phyloP scores from a whole-genome alignment of 768 basidiomycete species.

The Heimioporus sp. region DNA sequence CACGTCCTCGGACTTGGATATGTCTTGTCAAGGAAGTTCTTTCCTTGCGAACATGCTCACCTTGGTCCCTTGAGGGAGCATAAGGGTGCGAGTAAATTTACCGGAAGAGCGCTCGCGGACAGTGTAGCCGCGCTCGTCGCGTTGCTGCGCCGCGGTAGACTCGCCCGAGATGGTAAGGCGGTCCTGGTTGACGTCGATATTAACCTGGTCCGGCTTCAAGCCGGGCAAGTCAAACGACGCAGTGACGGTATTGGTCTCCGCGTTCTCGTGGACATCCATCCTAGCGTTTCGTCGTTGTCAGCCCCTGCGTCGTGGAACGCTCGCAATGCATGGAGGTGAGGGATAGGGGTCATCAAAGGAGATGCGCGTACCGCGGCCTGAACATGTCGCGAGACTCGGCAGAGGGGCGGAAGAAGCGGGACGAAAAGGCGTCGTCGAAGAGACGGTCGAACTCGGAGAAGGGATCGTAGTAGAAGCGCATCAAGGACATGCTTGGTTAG shows the following conservation, averaged over 20 bases:
- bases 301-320: background rate
- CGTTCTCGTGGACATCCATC: conserved; percentile 55
- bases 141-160: conserved; percentile 30
- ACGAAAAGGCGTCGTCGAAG: conserved; percentile 37
- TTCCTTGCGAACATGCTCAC: conserved; percentile 20
- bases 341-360: background rate
- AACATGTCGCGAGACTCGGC: conserved; percentile 15
- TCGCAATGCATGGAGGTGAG: too few relatives aligned
- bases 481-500: conserved; percentile 21
- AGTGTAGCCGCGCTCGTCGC: conserved; percentile 34
- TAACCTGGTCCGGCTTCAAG: conserved; percentile 46
- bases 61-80: conserved; percentile 49
- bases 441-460: conserved; percentile 44
- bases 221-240: conserved; percentile 62
- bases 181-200: conserved; percentile 50
- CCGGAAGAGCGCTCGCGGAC: conserved; percentile 48
- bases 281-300: conserved; percentile 26
- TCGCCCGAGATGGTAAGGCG: conserved; percentile 53
- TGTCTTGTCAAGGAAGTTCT: too few relatives aligned
- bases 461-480: conserved; percentile 35
- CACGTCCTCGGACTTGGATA: conserved; percentile 29
- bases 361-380: conserved; percentile 32
- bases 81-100: conserved; percentile 46
- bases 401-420: conserved; percentile 23
- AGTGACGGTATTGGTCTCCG: conserved; percentile 45